Conservation (phyloP, 495 filamentous ascomycete species). For the Trichoderma reesei region DNA sequence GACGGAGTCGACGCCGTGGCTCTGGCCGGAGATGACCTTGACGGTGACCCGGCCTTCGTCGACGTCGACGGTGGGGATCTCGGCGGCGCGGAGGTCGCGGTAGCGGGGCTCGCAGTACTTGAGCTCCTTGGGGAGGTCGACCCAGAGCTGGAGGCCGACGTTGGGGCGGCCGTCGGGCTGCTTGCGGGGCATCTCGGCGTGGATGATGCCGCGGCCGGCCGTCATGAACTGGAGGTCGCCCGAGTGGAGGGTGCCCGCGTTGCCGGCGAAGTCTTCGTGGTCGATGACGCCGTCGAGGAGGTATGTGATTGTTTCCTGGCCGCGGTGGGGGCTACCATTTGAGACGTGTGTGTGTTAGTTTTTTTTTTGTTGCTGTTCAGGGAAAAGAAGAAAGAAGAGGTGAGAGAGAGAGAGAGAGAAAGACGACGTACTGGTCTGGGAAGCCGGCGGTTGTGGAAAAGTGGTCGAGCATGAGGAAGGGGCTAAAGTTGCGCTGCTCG, state of each 20-base stretch:
- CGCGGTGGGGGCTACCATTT: constrained; percentile 29
- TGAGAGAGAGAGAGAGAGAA: not conserved
- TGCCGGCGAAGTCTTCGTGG: constrained; percentile 92
- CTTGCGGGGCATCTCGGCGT: constrained; percentile 90
- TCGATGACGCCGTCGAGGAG: constrained; percentile 74
- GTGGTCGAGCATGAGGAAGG: constrained; percentile 97
- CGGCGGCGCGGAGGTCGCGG: constrained; percentile 63
- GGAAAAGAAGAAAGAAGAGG: not conserved
- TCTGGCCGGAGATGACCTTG: constrained; percentile 83
- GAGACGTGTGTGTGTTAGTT: constrained; percentile 10
- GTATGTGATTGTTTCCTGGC: constrained; percentile 82
- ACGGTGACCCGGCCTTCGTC: constrained; percentile 66
- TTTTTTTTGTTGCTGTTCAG: not conserved
- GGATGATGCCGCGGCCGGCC: constrained; percentile 83
- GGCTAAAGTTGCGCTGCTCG: constrained; percentile 74
- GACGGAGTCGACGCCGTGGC: constrained; percentile 73
- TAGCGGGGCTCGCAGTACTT: constrained; percentile 90
- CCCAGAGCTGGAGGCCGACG: constrained; percentile 90
- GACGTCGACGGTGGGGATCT: constrained; percentile 61
- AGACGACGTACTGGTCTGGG: constrained; percentile 54
- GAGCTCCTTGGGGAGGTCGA: constrained; percentile 72
- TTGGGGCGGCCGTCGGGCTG: constrained; percentile 67
- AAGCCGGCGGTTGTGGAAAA: constrained; percentile 82
- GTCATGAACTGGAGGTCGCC: constrained; percentile 98
- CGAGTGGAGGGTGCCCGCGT: constrained; percentile 70